Evolutionary conservation across 2,329 filamentous ascomycete species (phyloP).

Genomic region (Tolypocladium endophyticum): DNA sequence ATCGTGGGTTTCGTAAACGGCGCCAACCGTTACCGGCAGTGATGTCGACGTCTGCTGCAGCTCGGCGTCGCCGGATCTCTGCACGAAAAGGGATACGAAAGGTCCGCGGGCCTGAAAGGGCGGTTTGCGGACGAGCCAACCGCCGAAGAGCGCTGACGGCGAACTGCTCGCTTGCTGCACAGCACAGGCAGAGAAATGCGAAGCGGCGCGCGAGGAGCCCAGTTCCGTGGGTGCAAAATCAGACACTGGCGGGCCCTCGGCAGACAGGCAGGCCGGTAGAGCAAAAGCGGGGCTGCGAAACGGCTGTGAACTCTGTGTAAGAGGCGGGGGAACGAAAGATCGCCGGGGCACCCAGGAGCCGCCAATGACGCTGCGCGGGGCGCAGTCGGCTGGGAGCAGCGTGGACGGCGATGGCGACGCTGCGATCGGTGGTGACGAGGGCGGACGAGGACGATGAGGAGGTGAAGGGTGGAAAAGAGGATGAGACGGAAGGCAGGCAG

Average conservation of each 20-base stretch:
- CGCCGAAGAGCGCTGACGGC: conserved; percentile 2
- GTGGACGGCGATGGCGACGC: not conserved
- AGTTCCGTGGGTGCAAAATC: not conserved
- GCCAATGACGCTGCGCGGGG: not conserved
- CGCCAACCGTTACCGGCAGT: not conserved
- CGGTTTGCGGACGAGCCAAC: conserved; percentile 2
- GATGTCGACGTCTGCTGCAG: not conserved
- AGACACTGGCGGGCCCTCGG: not conserved
- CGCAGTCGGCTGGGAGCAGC: not conserved
- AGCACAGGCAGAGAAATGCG: not conserved
- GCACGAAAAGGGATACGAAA: not conserved
- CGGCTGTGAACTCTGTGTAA: not conserved
- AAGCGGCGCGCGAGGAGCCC: not conserved
- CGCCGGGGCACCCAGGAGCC: not conserved
- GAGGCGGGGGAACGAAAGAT: not conserved
- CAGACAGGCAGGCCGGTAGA: not conserved
- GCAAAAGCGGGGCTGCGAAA: not conserved
- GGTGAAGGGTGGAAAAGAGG: not conserved
- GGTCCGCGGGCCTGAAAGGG: conserved; percentile 4
- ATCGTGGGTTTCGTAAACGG: conserved; percentile 12
- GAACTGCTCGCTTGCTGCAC: conserved; percentile 1
- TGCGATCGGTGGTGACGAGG: not conserved
- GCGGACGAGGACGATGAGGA: not conserved
- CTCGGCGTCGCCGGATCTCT: not conserved
- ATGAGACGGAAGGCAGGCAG: not conserved